These are phyloP conservation scores for Yamadazyma akitaensis DNA, from an alignment of 805 yeast species.

Conservation along the genomic window DNA sequence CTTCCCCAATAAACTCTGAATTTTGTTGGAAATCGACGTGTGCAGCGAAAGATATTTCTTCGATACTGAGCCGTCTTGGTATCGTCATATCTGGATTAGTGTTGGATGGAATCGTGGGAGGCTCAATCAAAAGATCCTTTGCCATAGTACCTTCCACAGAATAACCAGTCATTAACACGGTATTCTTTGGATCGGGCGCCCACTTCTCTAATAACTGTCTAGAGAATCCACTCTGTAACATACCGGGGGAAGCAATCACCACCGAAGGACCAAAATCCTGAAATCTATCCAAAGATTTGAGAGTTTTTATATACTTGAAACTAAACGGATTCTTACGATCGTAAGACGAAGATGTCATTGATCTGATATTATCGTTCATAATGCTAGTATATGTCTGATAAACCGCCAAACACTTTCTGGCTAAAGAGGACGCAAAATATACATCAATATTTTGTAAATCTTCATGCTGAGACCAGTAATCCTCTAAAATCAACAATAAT, in stretches of 20 bases:
- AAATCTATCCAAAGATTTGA: constrained; percentile 75
- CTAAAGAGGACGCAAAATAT: constrained; percentile 89
- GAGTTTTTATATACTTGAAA: constrained; percentile 78
- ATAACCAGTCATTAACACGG: constrained; percentile 89
- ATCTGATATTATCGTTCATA: constrained; percentile 92
- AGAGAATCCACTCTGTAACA: constrained; percentile 95
- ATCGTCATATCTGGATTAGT: constrained; percentile 77
- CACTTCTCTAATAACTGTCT: constrained; percentile 88
- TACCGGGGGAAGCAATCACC: constrained; percentile 95
- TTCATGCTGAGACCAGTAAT: constrained; percentile 84
- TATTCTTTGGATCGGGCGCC: constrained; percentile 94
- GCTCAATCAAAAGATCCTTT: constrained; percentile 81
- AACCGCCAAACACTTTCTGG: constrained; percentile 95
- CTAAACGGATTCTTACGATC: constrained; percentile 73
- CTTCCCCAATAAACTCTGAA: constrained; percentile 82
- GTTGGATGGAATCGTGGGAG: constrained; percentile 81
- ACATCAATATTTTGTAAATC: constrained; percentile 81
- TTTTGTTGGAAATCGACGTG: constrained; percentile 97
- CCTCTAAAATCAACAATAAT: constrained; percentile 82
- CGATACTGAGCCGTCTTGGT: constrained; percentile 83
- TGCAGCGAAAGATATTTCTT: constrained; percentile 98
- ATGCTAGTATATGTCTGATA: constrained; percentile 94
- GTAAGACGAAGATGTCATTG: constrained; percentile 46
- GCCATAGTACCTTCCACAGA: constrained; percentile 99
- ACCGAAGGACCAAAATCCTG: constrained; percentile 96